phyloP scores from a whole-genome alignment of 2,329 filamentous ascomycete genomes.

The Byssothecium circinans region DNA sequence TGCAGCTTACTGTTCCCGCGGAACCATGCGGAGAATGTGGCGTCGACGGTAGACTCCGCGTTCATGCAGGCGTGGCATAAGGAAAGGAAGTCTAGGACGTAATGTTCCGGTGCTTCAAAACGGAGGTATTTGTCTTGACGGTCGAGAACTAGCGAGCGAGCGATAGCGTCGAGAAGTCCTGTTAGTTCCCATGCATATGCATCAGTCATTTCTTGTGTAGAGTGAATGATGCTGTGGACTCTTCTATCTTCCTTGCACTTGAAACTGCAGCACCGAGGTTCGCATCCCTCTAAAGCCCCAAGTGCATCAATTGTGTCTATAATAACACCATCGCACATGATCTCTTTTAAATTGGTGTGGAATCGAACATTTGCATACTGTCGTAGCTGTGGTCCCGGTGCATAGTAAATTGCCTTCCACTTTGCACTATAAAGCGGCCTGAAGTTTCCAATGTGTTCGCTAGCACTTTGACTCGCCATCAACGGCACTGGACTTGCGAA shows the following conservation, averaged over 20 bases:
- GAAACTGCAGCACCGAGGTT: conserved; percentile 31
- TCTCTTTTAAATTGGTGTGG: conserved; percentile 21
- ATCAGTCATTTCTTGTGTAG: not conserved
- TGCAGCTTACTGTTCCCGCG: conserved; percentile 22
- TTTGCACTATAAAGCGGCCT: conserved; percentile 23
- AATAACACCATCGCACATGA: conserved; percentile 29
- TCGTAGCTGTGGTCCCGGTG: conserved; percentile 22
- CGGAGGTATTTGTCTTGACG: conserved; percentile 37
- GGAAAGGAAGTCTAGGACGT: conserved; percentile 29
- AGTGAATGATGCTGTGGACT: conserved; percentile 21
- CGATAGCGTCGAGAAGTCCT: conserved; percentile 25
- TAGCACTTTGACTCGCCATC: conserved; percentile 38
- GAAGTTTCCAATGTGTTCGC: conserved; percentile 32
- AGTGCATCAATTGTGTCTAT: conserved; percentile 27
- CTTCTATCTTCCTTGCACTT: conserved; percentile 16
- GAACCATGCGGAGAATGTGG: conserved; percentile 33
- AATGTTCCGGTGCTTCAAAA: conserved; percentile 25
- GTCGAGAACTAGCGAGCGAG: conserved; percentile 31
- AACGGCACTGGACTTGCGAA: conserved; percentile 36
- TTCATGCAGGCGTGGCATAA: conserved; percentile 27
- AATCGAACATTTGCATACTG: conserved; percentile 25
- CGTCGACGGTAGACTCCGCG: conserved; percentile 19
- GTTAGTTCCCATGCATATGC: not conserved
- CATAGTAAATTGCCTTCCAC: conserved; percentile 30
- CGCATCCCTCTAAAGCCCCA: conserved; percentile 27